Evolutionary conservation across 2,329 filamentous ascomycete species (phyloP).

Genomic region (Botryotinia calthae): DNA sequence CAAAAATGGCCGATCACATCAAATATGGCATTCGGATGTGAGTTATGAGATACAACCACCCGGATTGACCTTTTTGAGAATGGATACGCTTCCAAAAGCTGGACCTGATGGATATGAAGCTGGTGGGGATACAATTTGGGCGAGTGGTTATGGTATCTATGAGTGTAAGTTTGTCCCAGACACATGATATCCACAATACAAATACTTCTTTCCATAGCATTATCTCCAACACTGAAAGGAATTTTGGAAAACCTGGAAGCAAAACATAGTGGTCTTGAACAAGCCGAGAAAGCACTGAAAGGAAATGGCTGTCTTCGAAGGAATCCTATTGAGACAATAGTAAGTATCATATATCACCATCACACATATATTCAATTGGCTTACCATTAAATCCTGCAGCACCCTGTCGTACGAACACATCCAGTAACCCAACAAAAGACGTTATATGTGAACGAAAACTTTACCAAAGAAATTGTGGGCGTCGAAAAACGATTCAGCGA

Average conservation of each 20-base stretch:
- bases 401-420: slow-evolving; percentile 37
- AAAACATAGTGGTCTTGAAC: slow-evolving; percentile 15
- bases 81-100: slow-evolving; percentile 59
- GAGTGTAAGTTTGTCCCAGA: slow-evolving; percentile 44
- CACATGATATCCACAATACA: slow-evolving; percentile 46
- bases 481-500: slow-evolving; percentile 34
- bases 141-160: slow-evolving; percentile 45
- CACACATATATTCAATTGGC: not conserved
- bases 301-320: slow-evolving; percentile 27
- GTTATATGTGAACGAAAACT: slow-evolving; percentile 32
- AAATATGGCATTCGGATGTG: slow-evolving; percentile 40
- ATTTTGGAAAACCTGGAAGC: slow-evolving; percentile 10
- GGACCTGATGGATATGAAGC: slow-evolving; percentile 42
- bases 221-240: slow-evolving; percentile 9
- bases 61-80: slow-evolving; percentile 48
- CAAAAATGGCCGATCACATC: slow-evolving; percentile 23
- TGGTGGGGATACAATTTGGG: slow-evolving; percentile 64
- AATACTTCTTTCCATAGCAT: slow-evolving; percentile 38
- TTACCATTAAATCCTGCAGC: slow-evolving; percentile 23
- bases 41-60: slow-evolving; percentile 51
- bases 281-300: slow-evolving; percentile 4
- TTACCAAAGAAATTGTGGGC: slow-evolving; percentile 31
- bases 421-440: slow-evolving; percentile 35
- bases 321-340: slow-evolving; percentile 33
- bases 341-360: not conserved